Conservation (phyloP, 2,329 filamentous ascomycete species). For the Colletotrichum limetticola region DNA sequence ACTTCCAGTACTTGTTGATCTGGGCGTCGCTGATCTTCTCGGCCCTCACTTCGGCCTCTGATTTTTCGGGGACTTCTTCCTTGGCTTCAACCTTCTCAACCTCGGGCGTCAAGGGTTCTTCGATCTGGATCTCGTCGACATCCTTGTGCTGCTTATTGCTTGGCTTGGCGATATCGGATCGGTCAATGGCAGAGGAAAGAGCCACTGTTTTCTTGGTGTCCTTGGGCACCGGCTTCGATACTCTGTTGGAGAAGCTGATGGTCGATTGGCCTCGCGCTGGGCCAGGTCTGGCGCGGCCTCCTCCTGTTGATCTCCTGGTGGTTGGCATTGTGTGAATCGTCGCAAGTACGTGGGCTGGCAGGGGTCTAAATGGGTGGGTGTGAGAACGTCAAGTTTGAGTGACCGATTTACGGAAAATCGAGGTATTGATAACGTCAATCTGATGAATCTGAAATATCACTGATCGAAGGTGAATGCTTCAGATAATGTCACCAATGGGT, state of each 20-base stretch:
- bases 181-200: constrained; percentile 43
- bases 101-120: constrained; percentile 39
- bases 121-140: constrained; percentile 36
- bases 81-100: constrained; percentile 40
- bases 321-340: constrained; percentile 55
- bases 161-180: constrained; percentile 36
- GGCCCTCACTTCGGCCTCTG: constrained; percentile 66
- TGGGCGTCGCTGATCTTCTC: constrained; percentile 73
- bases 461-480: not conserved
- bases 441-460: not conserved
- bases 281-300: constrained; percentile 46
- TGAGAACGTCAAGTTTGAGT: not conserved
- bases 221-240: constrained; percentile 64
- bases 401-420: not conserved
- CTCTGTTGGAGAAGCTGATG: constrained; percentile 66
- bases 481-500: constrained; percentile 21
- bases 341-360: constrained; percentile 7
- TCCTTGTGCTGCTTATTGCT: constrained; percentile 34
- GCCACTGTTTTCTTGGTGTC: constrained; percentile 54
- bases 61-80: constrained; percentile 52
- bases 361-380: not conserved
- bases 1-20: constrained; percentile 81
- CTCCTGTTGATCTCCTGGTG: constrained; percentile 59
- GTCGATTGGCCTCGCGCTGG: constrained; percentile 62
- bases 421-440: not conserved